phyloP scores from a whole-genome alignment of 2,329 filamentous ascomycete species.

The Diplodia seriata region DNA sequence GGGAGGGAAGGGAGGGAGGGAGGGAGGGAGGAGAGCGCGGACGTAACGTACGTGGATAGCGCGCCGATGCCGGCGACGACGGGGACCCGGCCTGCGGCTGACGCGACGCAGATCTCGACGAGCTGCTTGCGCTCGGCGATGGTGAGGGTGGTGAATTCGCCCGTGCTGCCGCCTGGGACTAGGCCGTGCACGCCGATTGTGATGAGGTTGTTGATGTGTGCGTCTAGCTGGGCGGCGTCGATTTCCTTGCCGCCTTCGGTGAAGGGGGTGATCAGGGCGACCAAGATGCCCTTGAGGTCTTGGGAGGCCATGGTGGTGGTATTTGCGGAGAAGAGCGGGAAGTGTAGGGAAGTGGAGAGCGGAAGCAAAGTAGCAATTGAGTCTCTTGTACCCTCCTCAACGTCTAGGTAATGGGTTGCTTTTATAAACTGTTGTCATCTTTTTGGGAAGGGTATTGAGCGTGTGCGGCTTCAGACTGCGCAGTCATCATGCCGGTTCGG shows the following conservation, averaged over 20 bases:
- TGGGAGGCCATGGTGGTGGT: neutral
- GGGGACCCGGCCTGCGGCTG: slow-evolving; percentile 50
- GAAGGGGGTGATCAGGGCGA: slow-evolving; percentile 58
- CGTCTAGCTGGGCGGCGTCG: slow-evolving; percentile 49
- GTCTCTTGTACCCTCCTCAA: too few relatives aligned
- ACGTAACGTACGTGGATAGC: slow-evolving; percentile 50
- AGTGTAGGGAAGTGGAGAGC: too few relatives aligned
- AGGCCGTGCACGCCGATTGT: slow-evolving; percentile 57
- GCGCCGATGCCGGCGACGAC: slow-evolving; percentile 56
- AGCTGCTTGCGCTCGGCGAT: slow-evolving; percentile 56
- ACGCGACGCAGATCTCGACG: slow-evolving; percentile 49
- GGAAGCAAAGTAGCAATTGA: too few relatives aligned
- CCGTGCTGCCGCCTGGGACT: slow-evolving; percentile 59
- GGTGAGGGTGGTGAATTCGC: slow-evolving; percentile 57
- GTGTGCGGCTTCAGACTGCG: too few relatives aligned
- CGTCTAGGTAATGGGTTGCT: too few relatives aligned
- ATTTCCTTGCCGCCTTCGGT: slow-evolving; percentile 53
- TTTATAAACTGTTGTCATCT: too few relatives aligned
- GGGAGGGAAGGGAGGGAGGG: too few relatives aligned
- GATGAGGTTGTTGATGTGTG: slow-evolving; percentile 57
- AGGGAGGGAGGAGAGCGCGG: too few relatives aligned
- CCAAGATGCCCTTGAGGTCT: neutral
- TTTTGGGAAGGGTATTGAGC: too few relatives aligned
- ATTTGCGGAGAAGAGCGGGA: too few relatives aligned
- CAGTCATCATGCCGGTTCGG: too few relatives aligned